Evolutionary conservation across 2,329 filamentous ascomycete species (phyloP).

Genomic region (Trichophyton verrucosum): DNA sequence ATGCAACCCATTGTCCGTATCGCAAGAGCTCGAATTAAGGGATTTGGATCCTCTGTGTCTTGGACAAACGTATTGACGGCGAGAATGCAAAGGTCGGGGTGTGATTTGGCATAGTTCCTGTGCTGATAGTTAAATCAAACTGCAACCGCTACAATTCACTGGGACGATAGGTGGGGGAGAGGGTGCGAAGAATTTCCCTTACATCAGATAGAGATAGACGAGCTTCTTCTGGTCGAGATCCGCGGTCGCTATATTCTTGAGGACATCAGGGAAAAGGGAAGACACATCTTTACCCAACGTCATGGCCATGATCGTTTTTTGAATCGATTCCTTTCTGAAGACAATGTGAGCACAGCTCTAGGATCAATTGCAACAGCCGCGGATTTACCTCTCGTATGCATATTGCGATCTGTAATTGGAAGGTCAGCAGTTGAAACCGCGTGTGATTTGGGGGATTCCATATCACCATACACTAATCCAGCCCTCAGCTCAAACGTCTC

Average conservation of each 20-base stretch:
- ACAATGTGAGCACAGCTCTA: conserved; percentile 19
- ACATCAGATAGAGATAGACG: conserved; percentile 97
- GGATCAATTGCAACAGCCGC: not conserved
- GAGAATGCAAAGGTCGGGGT: conserved; percentile 95
- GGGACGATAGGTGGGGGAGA: not conserved
- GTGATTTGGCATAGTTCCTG: conserved; percentile 98
- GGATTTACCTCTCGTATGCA: conserved; percentile 69
- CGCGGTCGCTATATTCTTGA: conserved; percentile 94
- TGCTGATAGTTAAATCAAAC: not conserved
- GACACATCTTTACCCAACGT: conserved; percentile 97
- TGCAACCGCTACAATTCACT: conserved; percentile 8
- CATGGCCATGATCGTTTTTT: conserved; percentile 99
- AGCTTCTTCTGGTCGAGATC: conserved; percentile 99
- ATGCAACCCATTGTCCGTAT: conserved; percentile 99
- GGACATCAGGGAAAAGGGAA: conserved; percentile 86
- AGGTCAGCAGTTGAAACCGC: not conserved
- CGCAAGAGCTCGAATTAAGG: conserved; percentile 82
- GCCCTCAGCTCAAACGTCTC: conserved; percentile 96
- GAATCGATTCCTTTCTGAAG: conserved; percentile 82
- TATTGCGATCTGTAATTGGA: conserved; percentile 64
- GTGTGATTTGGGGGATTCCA: not conserved
- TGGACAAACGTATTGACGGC: conserved; percentile 99
- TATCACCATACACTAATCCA: conserved; percentile 54
- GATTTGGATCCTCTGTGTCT: conserved; percentile 97
- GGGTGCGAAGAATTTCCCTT: conserved; percentile 20